Evolutionary conservation across 1,284 basidiomycete species (phyloP).

Genomic region (Phellinidium pouzarii): DNA sequence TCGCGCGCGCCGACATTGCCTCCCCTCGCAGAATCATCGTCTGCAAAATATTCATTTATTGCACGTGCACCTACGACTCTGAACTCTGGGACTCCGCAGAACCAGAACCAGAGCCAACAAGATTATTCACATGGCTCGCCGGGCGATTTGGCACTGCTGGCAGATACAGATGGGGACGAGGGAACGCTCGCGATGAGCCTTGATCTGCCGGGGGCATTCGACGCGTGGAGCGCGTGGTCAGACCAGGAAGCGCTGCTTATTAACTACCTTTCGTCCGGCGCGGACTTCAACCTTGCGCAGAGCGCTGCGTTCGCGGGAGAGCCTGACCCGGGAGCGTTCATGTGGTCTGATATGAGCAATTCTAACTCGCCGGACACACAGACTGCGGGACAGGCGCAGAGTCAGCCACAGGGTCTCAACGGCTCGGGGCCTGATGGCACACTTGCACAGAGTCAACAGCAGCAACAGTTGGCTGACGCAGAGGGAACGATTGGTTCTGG

Average conservation of each 20-base stretch:
- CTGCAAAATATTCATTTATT: background rate
- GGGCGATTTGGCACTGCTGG: background rate
- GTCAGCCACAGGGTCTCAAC: background rate
- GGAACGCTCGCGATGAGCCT: slow-evolving; percentile 5
- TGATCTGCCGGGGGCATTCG: slow-evolving; percentile 13
- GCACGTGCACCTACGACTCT: background rate
- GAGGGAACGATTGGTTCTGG: background rate
- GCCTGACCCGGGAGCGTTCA: slow-evolving; percentile 15
- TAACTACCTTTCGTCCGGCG: slow-evolving; percentile 18
- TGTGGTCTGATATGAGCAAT: slow-evolving; percentile 16
- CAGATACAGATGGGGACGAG: slow-evolving; percentile 3
- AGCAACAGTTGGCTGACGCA: background rate
- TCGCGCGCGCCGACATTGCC: background rate
- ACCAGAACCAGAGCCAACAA: background rate
- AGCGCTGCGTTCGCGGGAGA: slow-evolving; percentile 15
- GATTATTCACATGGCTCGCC: background rate
- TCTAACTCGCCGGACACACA: slow-evolving; percentile 10
- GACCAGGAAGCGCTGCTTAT: slow-evolving; percentile 18
- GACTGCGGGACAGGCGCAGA: background rate
- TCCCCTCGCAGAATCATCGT: background rate
- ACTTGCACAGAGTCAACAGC: background rate
- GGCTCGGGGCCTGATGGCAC: background rate
- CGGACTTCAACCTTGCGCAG: slow-evolving; percentile 14
- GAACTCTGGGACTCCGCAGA: background rate
- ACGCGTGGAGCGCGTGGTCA: slow-evolving; percentile 18